Base-by-base conservation (phyloP, 805 yeast species). In the Cyberlindnera samutprakarnensis region DNA sequence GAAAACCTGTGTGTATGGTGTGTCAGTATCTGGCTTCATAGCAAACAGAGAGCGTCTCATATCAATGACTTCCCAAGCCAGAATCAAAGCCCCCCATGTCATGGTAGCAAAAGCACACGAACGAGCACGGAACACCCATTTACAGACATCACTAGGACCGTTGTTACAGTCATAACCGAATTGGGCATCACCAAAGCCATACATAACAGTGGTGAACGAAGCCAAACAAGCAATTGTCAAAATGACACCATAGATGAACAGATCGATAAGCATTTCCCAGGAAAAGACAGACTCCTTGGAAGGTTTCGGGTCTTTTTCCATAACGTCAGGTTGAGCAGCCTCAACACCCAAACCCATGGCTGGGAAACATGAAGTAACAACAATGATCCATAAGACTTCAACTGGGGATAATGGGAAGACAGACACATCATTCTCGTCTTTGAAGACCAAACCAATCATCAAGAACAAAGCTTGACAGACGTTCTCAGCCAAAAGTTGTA, bases 61-160 rank as follows among this genome's bases (percentile, higher is more conserved):
- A 50, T 82, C 84, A 36, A 82, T 68, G 45, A 84, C 85, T 57
- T 83, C 92, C 92, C 92, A 83, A 1, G 94, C 92, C 28, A 82
- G 61, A 18, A 84, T 53, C 37, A 85, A 66, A 4, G 90, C 81
- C 60, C 88, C 72, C 94, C 94, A 85, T 1, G 94, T 85, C 78
- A 84, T 78, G 2, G 78, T 72, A 1, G 80, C 80, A 62, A 85
- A 85, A 0, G 87, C 71, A 4, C 81, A 72, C 3, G 94, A 72
- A 53, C 95, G 72, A 5, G 87, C 83, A 45, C 71, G 66, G 58
- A 77, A 84, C 11, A 85, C 94, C 39, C 65, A 56, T 28, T 59
- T 47, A 58, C 95, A 85, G 0, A 59, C 37, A 2, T 49, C 61
- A 25, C 59, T 59, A 32, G 60, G 62, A 18, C 52, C 54, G 19